phyloP scores from a whole-genome alignment of 257 asterid genomes.

The Coffea eugenioides region DNA sequence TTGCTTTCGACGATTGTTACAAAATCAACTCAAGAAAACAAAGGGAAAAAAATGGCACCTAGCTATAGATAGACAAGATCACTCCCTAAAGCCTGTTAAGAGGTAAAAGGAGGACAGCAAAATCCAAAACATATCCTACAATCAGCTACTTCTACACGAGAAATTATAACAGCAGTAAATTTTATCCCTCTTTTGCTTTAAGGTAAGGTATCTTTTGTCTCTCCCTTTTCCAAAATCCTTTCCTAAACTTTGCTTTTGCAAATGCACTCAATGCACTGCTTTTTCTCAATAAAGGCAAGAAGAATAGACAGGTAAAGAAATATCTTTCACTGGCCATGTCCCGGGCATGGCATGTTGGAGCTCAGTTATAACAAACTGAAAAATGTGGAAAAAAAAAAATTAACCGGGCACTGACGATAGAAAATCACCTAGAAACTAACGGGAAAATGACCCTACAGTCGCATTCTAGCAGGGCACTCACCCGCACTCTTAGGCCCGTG shows the following conservation, averaged over 20 bases:
- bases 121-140: not conserved
- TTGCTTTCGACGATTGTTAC: too few species aligned
- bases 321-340: not conserved
- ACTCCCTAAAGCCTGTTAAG: not conserved
- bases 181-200: constrained; percentile 14
- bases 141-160: not conserved
- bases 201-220: constrained; percentile 15
- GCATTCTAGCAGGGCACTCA: not conserved
- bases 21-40: not conserved
- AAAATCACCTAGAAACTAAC: not conserved
- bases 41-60: not conserved
- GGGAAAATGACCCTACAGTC: constrained; percentile 1
- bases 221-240: constrained; percentile 8
- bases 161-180: constrained; percentile 14
- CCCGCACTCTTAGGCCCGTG: not conserved
- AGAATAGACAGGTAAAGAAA: constrained; percentile 8
- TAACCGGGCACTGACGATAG: constrained; percentile 7
- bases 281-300: constrained; percentile 1
- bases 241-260: constrained; percentile 14
- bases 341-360: constrained; percentile 9
- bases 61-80: not conserved
- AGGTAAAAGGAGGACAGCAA: not conserved
- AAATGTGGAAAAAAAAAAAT: not conserved
- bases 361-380: not conserved
- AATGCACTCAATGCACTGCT: constrained; percentile 2